phyloP scores from a whole-genome alignment of 768 basidiomycete genomes.

The Lenzites betulinus region DNA sequence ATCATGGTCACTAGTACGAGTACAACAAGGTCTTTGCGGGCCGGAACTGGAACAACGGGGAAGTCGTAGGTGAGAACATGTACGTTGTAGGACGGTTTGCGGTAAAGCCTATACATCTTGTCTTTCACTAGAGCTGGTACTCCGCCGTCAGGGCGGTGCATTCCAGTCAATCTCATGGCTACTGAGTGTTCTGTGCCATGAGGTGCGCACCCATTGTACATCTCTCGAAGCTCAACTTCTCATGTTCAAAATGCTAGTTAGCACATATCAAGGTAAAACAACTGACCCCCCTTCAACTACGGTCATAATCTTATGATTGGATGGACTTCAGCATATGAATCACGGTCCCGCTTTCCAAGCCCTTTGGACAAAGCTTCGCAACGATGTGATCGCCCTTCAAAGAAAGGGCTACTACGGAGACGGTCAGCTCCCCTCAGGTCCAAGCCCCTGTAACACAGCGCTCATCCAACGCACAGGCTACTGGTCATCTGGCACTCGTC shows the following conservation, averaged over 20 bases:
- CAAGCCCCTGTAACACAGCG: background rate
- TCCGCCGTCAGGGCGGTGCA: slow-evolving; percentile 60
- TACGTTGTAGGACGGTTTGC: too few species aligned
- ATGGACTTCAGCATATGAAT: slow-evolving; percentile 64
- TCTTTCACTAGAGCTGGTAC: slow-evolving; percentile 61
- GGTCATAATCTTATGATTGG: background rate
- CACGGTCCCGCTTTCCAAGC: slow-evolving; percentile 77
- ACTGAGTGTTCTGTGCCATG: slow-evolving; percentile 81
- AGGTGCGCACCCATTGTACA: slow-evolving; percentile 46
- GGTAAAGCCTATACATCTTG: background rate
- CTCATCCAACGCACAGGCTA: slow-evolving; percentile 50
- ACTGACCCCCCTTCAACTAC: too few species aligned
- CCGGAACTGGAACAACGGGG: slow-evolving; percentile 84
- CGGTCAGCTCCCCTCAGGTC: slow-evolving; percentile 42
- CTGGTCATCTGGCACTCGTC: slow-evolving; percentile 77
- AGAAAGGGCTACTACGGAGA: slow-evolving; percentile 80
- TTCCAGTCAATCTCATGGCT: slow-evolving; percentile 68
- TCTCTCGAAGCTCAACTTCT: background rate
- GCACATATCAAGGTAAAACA: slow-evolving; percentile 74
- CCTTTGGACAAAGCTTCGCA: slow-evolving; percentile 65
- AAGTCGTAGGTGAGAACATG: slow-evolving; percentile 63
- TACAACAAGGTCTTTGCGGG: slow-evolving; percentile 78
- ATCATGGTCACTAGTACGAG: slow-evolving; percentile 66
- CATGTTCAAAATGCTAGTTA: slow-evolving; percentile 46
- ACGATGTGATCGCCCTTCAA: slow-evolving; percentile 72